Percentiles rank a stretch among this genome's conserved stretches.
Conservation (phyloP, 108 stramenopile species). For the Skeletonema tropicum region DNA sequence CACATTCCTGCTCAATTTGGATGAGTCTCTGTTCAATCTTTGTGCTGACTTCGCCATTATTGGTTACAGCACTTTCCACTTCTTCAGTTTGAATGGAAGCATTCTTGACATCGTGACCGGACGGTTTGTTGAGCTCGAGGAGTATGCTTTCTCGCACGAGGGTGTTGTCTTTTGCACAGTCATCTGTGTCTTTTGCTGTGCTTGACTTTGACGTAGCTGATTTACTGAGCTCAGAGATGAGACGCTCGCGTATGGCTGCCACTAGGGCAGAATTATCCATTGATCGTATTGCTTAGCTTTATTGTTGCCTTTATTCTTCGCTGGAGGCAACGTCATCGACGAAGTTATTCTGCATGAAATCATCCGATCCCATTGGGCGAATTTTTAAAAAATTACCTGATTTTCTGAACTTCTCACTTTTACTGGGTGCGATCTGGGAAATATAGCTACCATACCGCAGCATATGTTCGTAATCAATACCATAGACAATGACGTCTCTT, state of each 20-base stretch:
- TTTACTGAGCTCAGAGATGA: not conserved
- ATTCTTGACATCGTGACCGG: not conserved
- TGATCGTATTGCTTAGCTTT: not conserved
- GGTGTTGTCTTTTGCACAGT: not conserved
- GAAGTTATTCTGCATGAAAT: too few species aligned
- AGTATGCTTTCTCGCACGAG: not conserved
- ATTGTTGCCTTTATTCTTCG: not conserved
- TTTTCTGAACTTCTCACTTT: too few species aligned
- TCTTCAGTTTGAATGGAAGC: not conserved
- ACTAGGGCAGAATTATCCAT: too few species aligned
- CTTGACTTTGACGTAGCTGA: not conserved
- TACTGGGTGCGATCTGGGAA: too few species aligned
- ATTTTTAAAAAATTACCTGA: too few species aligned
- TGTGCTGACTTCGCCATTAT: not conserved
- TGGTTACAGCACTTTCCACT: not conserved
- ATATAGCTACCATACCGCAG: too few species aligned
- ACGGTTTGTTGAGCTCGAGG: not conserved
- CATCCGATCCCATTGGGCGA: too few species aligned
- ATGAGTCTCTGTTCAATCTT: slow-evolving; percentile 23
- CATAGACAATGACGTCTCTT: too few species aligned
- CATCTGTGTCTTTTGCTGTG: not conserved
- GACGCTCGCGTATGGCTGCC: too few species aligned
- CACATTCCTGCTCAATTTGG: slow-evolving; percentile 30
- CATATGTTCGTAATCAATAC: too few species aligned
- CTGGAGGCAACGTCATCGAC: too few species aligned